Conservation (phyloP, 768 basidiomycete species). For the Lyophyllum shimeji region DNA sequence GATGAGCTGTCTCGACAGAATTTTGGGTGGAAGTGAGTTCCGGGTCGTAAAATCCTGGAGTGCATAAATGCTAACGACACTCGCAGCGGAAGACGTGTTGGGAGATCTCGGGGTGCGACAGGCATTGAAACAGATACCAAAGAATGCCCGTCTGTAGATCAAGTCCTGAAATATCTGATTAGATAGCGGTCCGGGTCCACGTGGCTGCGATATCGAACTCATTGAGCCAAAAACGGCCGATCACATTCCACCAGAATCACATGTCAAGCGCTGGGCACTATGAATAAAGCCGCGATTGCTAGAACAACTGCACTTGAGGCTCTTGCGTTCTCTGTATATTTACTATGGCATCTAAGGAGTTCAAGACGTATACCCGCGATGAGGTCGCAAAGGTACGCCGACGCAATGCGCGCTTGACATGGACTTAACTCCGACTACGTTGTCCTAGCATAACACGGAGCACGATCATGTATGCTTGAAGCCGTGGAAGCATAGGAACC, state of each 20-base stretch:
- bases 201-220: background rate
- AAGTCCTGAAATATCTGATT: background rate
- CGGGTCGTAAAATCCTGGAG: background rate
- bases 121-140: constrained; percentile 56
- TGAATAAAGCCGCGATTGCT: background rate
- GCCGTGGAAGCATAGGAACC: background rate
- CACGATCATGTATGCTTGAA: constrained; percentile 57
- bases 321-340: background rate
- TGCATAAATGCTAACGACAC: background rate
- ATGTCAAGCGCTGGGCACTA: background rate
- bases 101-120: constrained; percentile 61
- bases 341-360: constrained; percentile 33
- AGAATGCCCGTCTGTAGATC: constrained; percentile 43
- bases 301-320: background rate
- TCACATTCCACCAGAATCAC: constrained; percentile 9
- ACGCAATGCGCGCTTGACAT: background rate
- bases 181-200: background rate
- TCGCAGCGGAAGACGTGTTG: constrained; percentile 54
- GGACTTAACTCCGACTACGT: background rate
- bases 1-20: background rate
- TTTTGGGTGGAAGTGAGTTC: background rate
- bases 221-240: background rate
- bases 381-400: constrained; percentile 41
- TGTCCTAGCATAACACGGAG: constrained; percentile 65
- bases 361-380: constrained; percentile 37